Base-by-base conservation (phyloP, 1,139 yeast genomes). In the Insectozyma bohioensis region DNA sequence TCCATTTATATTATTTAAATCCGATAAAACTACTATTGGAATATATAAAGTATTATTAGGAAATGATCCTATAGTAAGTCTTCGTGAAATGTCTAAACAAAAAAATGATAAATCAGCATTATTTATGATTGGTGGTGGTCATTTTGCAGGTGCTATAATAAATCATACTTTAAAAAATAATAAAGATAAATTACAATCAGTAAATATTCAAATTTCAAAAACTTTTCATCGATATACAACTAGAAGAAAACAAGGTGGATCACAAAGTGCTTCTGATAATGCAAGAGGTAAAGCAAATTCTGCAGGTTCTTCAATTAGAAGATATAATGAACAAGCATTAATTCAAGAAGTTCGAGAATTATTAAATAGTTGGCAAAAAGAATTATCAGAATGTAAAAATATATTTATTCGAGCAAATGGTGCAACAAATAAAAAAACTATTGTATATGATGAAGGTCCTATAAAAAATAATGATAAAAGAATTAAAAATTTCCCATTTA, bases 111-210 rank as follows among this genome's bases (percentile, higher is more conserved):
- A 71, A 40, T 86, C 86, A 3, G 95, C 95, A 1, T 61, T 92
- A 10, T 75, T 92, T 44, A 87, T 94, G 96, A 76, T 92, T 37
- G 97, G 97, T 8, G 97, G 98, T 30, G 99, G 98, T 25, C 97
- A 94, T 61, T 94, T 92, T 65, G 95, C 97, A 0, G 98, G 95
- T 9, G 97, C 96, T 0, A 83, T 92, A 26, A 70, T 94, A 9
- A 79, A 88, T 2, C 97, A 90, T 51, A 66, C 66, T 27, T 80
- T 79, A 14, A 69, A 65, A 42, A 65, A 66, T 20, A 56, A 64
- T 6, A 66, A 66, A 31, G 71, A 61, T 26, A 66, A 72, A 31
- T 78, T 75, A 35, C 87, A 82, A 49, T 66, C 76, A 2, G 87
- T 84, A 2, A 73, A 80, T 21, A 58, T 90, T 4, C 40, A 87